These are phyloP conservation scores for Fusarium cyanostomum DNA, from an alignment of 2,329 filamentous ascomycete species.

Conservation along the genomic window DNA sequence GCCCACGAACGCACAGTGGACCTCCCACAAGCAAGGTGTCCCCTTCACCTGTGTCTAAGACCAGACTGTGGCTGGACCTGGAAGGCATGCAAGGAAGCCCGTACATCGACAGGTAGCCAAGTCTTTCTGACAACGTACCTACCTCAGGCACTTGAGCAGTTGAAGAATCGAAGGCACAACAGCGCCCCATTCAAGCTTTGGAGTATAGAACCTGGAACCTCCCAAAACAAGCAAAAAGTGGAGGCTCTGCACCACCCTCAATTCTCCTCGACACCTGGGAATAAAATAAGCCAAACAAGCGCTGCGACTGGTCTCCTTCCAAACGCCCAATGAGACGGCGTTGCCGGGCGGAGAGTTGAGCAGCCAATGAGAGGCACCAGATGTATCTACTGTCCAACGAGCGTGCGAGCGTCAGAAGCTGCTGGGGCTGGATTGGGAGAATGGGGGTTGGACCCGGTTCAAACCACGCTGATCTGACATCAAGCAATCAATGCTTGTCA, in stretches of 20 bases:
- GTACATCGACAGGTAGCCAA: slow-evolving; percentile 28
- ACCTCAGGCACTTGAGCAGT: slow-evolving; percentile 29
- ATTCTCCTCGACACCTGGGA: slow-evolving; percentile 13
- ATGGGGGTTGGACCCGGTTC: slow-evolving; percentile 1
- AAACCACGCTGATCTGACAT: slow-evolving; percentile 35
- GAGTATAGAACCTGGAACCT: slow-evolving; percentile 14
- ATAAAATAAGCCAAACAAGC: slow-evolving; percentile 1
- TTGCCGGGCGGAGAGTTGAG: slow-evolving; percentile 6
- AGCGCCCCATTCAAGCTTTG: slow-evolving; percentile 31
- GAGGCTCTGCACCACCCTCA: slow-evolving; percentile 10
- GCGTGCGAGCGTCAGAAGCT: slow-evolving; percentile 8
- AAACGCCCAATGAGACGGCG: slow-evolving; percentile 27
- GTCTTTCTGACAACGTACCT: slow-evolving; percentile 27
- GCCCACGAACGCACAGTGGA: slow-evolving; percentile 1
- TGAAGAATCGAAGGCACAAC: slow-evolving; percentile 21
- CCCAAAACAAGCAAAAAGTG: slow-evolving; percentile 19
- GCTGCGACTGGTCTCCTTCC: slow-evolving; percentile 1
- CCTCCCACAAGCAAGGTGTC: slow-evolving; percentile 14
- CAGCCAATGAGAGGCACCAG: slow-evolving; percentile 17
- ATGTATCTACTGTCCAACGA: slow-evolving; percentile 24
- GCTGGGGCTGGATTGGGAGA: slow-evolving; percentile 21
- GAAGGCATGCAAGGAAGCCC: slow-evolving; percentile 17
- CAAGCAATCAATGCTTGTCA: slow-evolving; percentile 15
- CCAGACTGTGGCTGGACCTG: neutral
- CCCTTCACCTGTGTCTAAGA: slow-evolving; percentile 19